Evolutionary conservation across 306 rosid species (phyloP).

Genomic region (Adenanthera pavonina): DNA sequence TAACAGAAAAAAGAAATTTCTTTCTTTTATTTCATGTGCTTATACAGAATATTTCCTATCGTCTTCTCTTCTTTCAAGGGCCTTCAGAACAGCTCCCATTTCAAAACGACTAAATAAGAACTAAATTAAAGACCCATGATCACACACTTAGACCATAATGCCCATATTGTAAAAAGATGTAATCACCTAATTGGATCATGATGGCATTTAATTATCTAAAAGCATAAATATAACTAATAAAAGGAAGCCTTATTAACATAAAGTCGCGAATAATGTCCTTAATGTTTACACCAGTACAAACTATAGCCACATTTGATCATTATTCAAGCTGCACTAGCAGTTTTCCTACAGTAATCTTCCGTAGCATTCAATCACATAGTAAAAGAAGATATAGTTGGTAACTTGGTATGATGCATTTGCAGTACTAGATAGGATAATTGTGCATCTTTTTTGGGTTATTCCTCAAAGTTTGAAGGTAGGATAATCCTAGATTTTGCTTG

Average conservation of each 20-base stretch:
- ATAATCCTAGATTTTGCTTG: neutral
- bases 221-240: neutral
- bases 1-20: neutral
- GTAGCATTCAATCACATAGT: neutral
- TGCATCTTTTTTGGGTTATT: neutral
- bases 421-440: neutral
- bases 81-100: neutral
- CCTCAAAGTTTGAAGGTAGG: neutral
- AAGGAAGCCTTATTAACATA: neutral
- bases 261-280: neutral
- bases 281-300: neutral
- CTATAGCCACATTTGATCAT: neutral
- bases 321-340: neutral
- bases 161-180: neutral
- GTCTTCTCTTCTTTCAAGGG: slow-evolving; percentile 10
- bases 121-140: neutral
- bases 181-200: neutral
- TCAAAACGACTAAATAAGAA: neutral
- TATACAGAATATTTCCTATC: neutral
- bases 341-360: neutral
- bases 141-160: too few relatives aligned
- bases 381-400: neutral
- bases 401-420: neutral
- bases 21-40: neutral
- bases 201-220: neutral